Evolutionary conservation across 164 flowering plant genomes (phyloP), one percentile per base, ranked within the genome.

Genomic region (Sextonia rubra): DNA sequence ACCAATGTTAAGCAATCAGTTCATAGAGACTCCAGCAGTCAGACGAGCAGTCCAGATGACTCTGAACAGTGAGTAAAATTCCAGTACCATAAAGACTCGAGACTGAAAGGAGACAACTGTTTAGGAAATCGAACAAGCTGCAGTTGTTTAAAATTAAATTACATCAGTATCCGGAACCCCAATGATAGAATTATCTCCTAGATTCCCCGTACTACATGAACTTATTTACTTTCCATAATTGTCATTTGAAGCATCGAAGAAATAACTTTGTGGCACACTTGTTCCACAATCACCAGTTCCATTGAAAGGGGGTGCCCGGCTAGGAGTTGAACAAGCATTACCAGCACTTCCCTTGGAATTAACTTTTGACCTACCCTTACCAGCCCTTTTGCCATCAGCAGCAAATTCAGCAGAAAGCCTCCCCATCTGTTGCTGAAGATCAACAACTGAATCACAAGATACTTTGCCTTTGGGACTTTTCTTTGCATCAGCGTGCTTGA

Each of bases 361-460:
- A 58, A 24, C 48, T 68, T 85, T 90, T 69, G 82, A 67, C 89
- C 77, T 83, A 12, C 89, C 89, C 77, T 88, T 90, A 2, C 77
- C 81, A 65, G 79, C 60, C 47, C 88, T 87, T 79, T 88, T 92
- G 84, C 79, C 83, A 44, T 90, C 97, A 15, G 80, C 37, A 12
- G 90, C 91, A 80, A 86, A 83, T 78, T 89, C 97, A 29, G 98
- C 94, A 61, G 86, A 83, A 29, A 93, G 90, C 78, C 92, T 89
- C 63, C 90, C 91, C 98, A 96, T 88, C 83, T 90, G 94, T 85
- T 90, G 91, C 83, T 91, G 97, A 79, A 91, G 86, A 83, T 89
- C 94, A 79, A 91, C 84, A 71, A 91, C 87, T n/a, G 97, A 80
- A 73, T 93, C 97, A 77, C 74, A 85, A 3, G 83, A 30, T 49